phyloP scores from a whole-genome alignment of 2,329 filamentous ascomycete genomes.

The Basipetospora sp. region DNA sequence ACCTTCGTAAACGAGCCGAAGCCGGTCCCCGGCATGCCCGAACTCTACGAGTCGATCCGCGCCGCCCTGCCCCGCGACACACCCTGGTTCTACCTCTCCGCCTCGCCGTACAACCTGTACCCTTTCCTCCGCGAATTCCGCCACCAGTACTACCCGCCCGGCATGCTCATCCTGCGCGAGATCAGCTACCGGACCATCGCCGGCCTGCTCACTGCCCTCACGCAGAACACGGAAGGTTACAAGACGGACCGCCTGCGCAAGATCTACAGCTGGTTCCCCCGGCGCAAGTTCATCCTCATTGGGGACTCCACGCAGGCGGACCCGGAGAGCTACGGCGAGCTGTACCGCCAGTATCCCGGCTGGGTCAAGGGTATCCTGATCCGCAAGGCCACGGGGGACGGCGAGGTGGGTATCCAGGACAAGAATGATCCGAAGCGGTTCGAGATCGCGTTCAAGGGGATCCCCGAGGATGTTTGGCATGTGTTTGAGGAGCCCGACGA shows the following conservation, averaged over 20 bases:
- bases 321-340: slow-evolving; percentile 75
- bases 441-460: slow-evolving; percentile 62
- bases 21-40: slow-evolving; percentile 67
- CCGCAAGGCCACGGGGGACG: slow-evolving; percentile 64
- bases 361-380: slow-evolving; percentile 81
- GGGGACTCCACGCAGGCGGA: slow-evolving; percentile 88
- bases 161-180: slow-evolving; percentile 73
- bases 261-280: slow-evolving; percentile 65
- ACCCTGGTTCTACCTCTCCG: slow-evolving; percentile 84
- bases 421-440: slow-evolving; percentile 66
- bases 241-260: slow-evolving; percentile 69
- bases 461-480: slow-evolving; percentile 60
- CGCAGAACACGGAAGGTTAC: slow-evolving; percentile 68
- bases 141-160: slow-evolving; percentile 53
- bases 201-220: slow-evolving; percentile 65
- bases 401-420: slow-evolving; percentile 51
- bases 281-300: slow-evolving; percentile 64
- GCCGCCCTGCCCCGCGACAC: slow-evolving; percentile 39
- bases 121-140: slow-evolving; percentile 70
- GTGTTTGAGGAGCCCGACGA: slow-evolving; percentile 69
- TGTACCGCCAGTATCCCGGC: slow-evolving; percentile 50
- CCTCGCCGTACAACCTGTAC: slow-evolving; percentile 88
- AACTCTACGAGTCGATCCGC: slow-evolving; percentile 58
- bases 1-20: slow-evolving; percentile 68
- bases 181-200: slow-evolving; percentile 72